Base-by-base conservation (phyloP, 1,284 basidiomycete species). In the Puccinia triticina region DNA sequence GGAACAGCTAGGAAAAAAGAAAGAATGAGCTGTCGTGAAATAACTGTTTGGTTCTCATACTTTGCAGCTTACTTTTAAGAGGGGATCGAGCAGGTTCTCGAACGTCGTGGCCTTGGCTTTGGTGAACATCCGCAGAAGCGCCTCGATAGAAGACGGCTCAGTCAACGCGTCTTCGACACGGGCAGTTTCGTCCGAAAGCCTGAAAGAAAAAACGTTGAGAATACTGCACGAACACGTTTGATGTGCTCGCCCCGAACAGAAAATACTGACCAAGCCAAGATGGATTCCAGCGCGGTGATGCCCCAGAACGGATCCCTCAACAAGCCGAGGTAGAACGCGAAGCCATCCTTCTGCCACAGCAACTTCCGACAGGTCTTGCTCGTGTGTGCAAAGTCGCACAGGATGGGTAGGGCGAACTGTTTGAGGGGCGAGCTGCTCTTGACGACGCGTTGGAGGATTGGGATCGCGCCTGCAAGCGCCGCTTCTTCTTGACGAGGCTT, bases 401-500 rank as follows among this genome's bases (percentile, higher is more conserved):
- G 89, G 84, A 98, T 96, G 0, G 96, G 96, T 72, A 99, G 89
- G 0, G 96, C 96, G 85, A 98, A 98, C 86, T 98, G 96, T 87
- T 95, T 96, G 84, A 98, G 89, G 0, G 94, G 96, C 23, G 95
- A 96, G 83, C 91, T 93, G 16, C 91, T 93, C 85, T 92, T 90
- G 83, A 96, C 94, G 71, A 98, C 92, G 3, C 92, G 91, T 87
- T 95, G 93, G 57, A 99, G 90, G 84, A 94, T 91, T 0, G 96
- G 94, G 40, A 99, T 92, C 83, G 97, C 94, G 18, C 95, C 96
- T 2, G 94, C 94, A 85, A 95, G 92, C 0, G 96, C 95, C 5
- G 96, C 95, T 87, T 98, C 96, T 88, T 98, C 96, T 87, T 98
- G 96, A 81, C 95, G 90, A 1, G 92, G 91, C 87, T 96, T 96